A percentile compares a stretch with the other conserved stretches of the same genome.
phyloP scores from a whole-genome alignment of 106 monocot species.

The Dendrobium chrysotoxum region DNA sequence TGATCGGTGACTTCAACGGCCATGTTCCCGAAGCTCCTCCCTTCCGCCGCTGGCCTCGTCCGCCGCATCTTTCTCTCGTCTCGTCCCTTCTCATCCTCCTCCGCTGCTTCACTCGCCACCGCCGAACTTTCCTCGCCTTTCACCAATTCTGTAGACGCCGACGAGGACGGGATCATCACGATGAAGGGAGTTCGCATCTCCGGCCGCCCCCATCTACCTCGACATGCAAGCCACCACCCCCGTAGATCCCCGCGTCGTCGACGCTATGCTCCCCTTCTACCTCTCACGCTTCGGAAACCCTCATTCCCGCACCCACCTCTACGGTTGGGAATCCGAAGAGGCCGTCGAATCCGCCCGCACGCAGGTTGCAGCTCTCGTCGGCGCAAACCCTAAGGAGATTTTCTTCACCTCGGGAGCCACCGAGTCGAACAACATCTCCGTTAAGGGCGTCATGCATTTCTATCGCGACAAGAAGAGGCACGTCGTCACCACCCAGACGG shows the following conservation, averaged over 20 bases:
- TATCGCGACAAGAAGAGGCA: conserved; percentile 68
- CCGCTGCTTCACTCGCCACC: conserved; percentile 12
- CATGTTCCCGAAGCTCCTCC: conserved; percentile 6
- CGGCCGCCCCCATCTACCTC: conserved; percentile 88
- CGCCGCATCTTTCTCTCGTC: conserved; percentile 12
- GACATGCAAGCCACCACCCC: conserved; percentile 99
- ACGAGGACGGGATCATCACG: conserved; percentile 20
- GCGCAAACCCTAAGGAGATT: conserved; percentile 81
- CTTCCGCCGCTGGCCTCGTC: conserved; percentile 7
- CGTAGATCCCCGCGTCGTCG: conserved; percentile 91
- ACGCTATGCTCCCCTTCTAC: conserved; percentile 95
- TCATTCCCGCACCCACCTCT: conserved; percentile 96
- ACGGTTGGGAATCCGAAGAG: conserved; percentile 95
- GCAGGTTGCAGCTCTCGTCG: conserved; percentile 61
- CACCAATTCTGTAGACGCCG: conserved; percentile 8
- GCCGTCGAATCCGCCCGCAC: conserved; percentile 84
- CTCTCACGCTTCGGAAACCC: conserved; percentile 90
- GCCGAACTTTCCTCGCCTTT: not conserved
- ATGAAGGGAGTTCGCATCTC: conserved; percentile 84
- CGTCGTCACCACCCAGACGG: conserved; percentile 92
- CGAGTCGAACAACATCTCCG: conserved; percentile 96
- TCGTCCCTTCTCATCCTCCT: conserved; percentile 11
- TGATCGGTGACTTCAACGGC: not conserved
- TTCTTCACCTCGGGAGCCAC: conserved; percentile 99
- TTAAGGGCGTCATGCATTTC: conserved; percentile 88